Evolutionary conservation across 1,284 basidiomycete species (phyloP), one percentile per base, ranked within the genome.

Genomic region (Sanghuangporus baumii): DNA sequence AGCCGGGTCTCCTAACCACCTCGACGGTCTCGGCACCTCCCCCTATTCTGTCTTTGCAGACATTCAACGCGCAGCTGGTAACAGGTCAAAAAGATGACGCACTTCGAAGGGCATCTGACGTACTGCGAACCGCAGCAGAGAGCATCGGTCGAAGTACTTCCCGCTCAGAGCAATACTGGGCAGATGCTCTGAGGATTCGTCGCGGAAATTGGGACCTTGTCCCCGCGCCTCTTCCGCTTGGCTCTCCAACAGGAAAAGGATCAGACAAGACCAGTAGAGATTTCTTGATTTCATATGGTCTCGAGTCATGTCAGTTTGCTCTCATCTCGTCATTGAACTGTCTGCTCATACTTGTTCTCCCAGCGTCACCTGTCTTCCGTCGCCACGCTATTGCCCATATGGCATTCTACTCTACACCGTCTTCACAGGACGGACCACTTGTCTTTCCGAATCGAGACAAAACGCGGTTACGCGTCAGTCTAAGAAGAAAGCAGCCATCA

Each of bases 41-140:
- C 23, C 76, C 84, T 2, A 86, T 89, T 37, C 70, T 79, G 3
- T 91, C 90, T 0, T 82, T 92, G 1, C 84, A 87, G 60, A 82
- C 87, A 2, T 91, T 91, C 73, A 84, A 91, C 72, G 76, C 86
- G 0, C 89, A 92, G 67, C 75, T 93, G 5, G 78, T 80, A 6
- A 79, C 90, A 51, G 89, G 90, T 1, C 84, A 87, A 38, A 93
- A 92, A 73, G 91, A 93, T 64, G 85, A 86, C 69, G 84, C 89
- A 0, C 73, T 93, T 41, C 77, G 90, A 64, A 85, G 87, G 66
- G 90, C 91, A 34, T 81, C 87, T 0, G 76, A 79, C 60, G 75
- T 91, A 1, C 87, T 93, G 66, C 89, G 84, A 67, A 72, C 76
- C 37, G 89, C 89, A 4, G 85, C 88, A 11, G 79, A 83, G 56